Conservation (phyloP, 306 rosid species). For the Betula pendula region DNA sequence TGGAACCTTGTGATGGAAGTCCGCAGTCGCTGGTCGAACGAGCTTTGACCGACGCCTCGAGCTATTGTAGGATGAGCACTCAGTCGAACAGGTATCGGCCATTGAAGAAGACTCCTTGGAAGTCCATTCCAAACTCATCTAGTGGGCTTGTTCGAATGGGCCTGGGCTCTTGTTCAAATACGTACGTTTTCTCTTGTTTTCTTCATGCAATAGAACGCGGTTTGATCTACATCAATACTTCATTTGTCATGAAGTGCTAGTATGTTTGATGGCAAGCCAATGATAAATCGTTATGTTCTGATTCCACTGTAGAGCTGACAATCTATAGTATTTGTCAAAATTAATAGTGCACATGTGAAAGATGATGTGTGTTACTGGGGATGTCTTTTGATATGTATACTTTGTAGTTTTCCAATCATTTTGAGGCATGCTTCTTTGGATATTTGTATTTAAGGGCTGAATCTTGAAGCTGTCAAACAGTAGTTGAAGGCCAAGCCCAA, state of each 20-base stretch:
- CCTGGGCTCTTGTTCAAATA: no score
- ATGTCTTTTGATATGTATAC: neutral
- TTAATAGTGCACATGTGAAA: neutral
- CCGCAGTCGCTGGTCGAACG: no score
- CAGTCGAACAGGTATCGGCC: no score
- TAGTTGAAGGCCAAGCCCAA: neutral
- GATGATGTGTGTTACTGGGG: neutral
- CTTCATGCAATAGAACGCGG: no score
- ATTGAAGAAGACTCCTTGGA: no score
- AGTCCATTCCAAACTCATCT: no score
- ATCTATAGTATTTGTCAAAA: neutral
- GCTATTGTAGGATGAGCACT: no score
- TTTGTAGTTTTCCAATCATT: neutral
- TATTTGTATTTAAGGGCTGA: neutral
- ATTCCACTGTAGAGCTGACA: neutral
- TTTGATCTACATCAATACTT: no score
- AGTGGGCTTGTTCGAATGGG: no score
- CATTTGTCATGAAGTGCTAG: neutral
- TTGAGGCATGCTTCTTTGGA: neutral
- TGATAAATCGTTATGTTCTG: neutral
- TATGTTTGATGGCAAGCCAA: neutral
- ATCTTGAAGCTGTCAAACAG: neutral
- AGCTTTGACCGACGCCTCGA: no score
- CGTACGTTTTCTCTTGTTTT: no score
- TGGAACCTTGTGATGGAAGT: no score